Evolutionary conservation across 768 basidiomycete species (phyloP), one percentile per base, ranked within the genome.

Genomic region (Chlorophyllum brunneum): DNA sequence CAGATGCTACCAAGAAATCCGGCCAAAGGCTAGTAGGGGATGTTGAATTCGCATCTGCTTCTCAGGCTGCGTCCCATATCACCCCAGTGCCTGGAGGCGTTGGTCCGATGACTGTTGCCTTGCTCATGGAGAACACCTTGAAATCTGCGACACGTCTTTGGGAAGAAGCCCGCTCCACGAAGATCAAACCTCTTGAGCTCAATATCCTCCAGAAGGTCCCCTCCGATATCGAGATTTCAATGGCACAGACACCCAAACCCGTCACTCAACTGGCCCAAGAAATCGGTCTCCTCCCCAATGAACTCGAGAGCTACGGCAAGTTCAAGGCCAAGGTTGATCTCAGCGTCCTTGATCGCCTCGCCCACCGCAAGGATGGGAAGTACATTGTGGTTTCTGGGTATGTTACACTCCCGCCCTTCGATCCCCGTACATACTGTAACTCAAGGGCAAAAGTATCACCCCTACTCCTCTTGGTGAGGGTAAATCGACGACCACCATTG

Each of bases 81-180:
- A 99, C 97, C 0, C 97, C 97, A 18, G 97, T 99, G 22, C 97
- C 97, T 0, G 97, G 97, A 67, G 97, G 97, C 52, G 97, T 99
- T 47, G 97, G 97, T 10, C 97, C 97, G n/a, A 97, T 98, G 95
- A 99, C 97, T 11, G 97, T 99, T 53, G 97, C 97, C 18, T 79
- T 98, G 75, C 83, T 99, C 57, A 98, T 99, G 95, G 80, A 85
- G 63, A 99, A 98, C 70, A 95, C 95, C 1, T 72, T 92, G 58
- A 73, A 78, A 57, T 87, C 92, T 42, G 94, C 95, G 20, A 80
- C 89, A 66, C 83, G 90, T 46, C 77, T 83, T 45, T 94, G 88
- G 79, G 81, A 88, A 58, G 75, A 81, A 45, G 70, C 80, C 38
- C 80, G 85, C 42, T 66, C 77, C 10, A 79, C 83, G 51, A 85